Base-by-base conservation (phyloP, 768 basidiomycete species). In the Zangia roseola region DNA sequence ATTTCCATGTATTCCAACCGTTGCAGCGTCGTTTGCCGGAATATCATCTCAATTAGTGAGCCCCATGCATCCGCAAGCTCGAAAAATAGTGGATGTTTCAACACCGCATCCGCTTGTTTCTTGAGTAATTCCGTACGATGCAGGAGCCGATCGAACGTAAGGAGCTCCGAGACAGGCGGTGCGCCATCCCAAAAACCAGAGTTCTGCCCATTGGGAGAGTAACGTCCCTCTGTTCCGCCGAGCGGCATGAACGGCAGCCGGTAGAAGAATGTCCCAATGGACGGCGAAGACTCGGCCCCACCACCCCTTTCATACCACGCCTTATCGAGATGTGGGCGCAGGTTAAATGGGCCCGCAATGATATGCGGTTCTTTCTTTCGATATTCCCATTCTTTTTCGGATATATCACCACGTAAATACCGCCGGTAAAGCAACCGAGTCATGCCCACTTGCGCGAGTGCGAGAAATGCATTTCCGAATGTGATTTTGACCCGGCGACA, bases 391-490 rank as follows among this genome's bases (percentile, higher is more conserved):
- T 82, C 80, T 8, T 69, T 69, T 39, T 70, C 56, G 16, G 61
- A 57, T 37, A 82, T 75, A 10, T 76, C 64, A 1, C 79, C 78
- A 10, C 64, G 67, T 16, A 75, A 53, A 47, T 73, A 77, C 36
- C 65, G 70, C 23, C 71, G 67, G 43, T 76, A 73, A 7, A 82
- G 68, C 6, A 81, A 48, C 3, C 80, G 76, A 16, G 80, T 67
- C 30, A 77, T 60, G 0, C 75, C 79, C 6, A 80, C 63, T 57
- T 83, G 81, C 2, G 66, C 73, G 21, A 82, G 65, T 9, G 80
- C 67, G 12, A 77, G 72, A 34, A 71, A 72, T 5, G 70, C 77
- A 49, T 74, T 71, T 2, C 80, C 78, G 36, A 82, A 74, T 2
- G 79, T 80, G 23, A 80, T 42, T 1, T 63, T 58, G 20, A 73